These are phyloP conservation scores for Fraxinus americana DNA, from an alignment of 257 asterid species.

Conservation along the genomic window DNA sequence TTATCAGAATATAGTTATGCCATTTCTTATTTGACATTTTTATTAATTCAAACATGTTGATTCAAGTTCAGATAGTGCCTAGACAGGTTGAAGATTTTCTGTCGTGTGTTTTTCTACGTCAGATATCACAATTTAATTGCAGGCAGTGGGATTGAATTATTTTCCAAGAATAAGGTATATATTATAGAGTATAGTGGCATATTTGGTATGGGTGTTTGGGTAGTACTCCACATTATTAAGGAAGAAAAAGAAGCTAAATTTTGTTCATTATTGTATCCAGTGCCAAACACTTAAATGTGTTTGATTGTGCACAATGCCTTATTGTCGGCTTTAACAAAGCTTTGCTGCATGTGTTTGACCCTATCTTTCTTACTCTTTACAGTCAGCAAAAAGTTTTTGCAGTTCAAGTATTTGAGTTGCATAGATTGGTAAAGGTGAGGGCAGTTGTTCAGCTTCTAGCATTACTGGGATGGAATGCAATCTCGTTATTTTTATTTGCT, in stretches of 20 bases:
- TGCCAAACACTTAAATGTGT: neutral
- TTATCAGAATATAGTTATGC: neutral
- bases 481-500: neutral
- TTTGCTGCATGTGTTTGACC: conserved; percentile 6
- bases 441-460: conserved; percentile 2
- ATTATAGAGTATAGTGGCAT: neutral
- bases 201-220: neutral
- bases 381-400: conserved; percentile 91
- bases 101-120: neutral
- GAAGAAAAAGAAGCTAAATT: neutral
- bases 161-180: neutral
- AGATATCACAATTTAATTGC: too few species aligned
- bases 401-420: conserved; percentile 95
- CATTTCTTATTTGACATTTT: neutral
- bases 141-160: neutral
- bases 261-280: neutral
- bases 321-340: conserved; percentile 1
- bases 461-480: neutral
- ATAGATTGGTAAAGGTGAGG: conserved; percentile 74
- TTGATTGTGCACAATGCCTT: neutral
- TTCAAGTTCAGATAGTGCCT: neutral
- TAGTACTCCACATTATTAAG: neutral
- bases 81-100: neutral
- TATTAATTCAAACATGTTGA: too few species aligned
- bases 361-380: conserved; percentile 25